phyloP scores from a whole-genome alignment of 441 rosid genomes.

The Erodium moschatum region DNA sequence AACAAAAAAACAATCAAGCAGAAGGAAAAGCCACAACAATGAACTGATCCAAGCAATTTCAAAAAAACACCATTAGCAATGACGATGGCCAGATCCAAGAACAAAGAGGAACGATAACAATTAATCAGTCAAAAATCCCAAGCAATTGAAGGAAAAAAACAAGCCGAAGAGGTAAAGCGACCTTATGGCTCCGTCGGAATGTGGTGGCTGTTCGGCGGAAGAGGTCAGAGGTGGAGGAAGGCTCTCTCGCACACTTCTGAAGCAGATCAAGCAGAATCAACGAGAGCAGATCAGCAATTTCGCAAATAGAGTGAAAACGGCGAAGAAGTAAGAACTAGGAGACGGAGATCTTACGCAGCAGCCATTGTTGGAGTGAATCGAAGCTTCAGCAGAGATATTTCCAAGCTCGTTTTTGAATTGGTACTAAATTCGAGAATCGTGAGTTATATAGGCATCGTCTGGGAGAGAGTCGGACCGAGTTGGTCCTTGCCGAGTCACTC shows the following conservation, averaged over 20 bases:
- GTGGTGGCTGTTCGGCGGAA: slow-evolving; percentile 17
- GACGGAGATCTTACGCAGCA: background rate
- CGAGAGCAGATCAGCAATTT: background rate
- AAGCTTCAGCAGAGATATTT: background rate
- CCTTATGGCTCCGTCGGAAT: slow-evolving; percentile 23
- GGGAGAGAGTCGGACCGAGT: too few species aligned
- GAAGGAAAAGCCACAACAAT: too few species aligned
- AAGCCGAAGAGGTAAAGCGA: background rate
- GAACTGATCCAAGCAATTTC: background rate
- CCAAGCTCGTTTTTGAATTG: too few species aligned
- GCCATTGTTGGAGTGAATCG: background rate
- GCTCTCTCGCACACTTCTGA: slow-evolving; percentile 8
- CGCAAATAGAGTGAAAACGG: background rate
- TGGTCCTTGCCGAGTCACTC: too few species aligned
- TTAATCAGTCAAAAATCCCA: too few species aligned
- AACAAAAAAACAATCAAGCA: too few species aligned
- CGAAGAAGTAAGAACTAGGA: background rate
- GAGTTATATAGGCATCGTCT: too few species aligned
- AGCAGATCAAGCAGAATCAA: background rate
- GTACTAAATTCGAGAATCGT: background rate
- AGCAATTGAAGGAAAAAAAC: background rate
- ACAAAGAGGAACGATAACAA: too few species aligned
- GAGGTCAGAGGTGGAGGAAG: slow-evolving; percentile 17
- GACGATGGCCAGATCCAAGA: too few species aligned
- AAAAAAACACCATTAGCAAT: background rate